phyloP scores from a whole-genome alignment of 2,329 filamentous ascomycete genomes.

The Grosmannia huntii region DNA sequence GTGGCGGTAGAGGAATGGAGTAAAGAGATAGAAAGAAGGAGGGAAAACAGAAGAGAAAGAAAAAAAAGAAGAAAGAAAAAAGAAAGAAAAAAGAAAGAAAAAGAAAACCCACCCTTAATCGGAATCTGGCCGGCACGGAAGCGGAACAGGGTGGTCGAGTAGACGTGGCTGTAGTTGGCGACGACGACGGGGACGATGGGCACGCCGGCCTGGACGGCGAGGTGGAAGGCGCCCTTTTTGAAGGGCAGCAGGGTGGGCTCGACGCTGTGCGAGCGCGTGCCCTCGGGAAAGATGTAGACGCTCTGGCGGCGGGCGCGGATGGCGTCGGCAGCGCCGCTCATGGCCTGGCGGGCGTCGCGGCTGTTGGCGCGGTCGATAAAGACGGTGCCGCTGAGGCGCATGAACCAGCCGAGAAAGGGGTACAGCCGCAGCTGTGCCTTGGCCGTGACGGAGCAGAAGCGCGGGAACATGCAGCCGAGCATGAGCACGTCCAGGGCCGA shows the following conservation, averaged over 20 bases:
- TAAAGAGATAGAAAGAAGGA: not conserved
- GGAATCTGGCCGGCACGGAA: conserved; percentile 62
- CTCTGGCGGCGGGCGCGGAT: conserved; percentile 62
- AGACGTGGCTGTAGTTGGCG: conserved; percentile 65
- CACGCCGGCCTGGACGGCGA: conserved; percentile 86
- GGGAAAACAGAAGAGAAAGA: too few species aligned
- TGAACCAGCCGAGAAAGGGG: conserved; percentile 93
- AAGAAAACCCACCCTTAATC: conserved; percentile 46
- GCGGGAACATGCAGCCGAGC: conserved; percentile 79
- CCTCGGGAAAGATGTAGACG: conserved; percentile 84
- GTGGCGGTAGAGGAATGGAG: not conserved
- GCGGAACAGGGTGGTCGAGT: conserved; percentile 49
- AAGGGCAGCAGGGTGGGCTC: conserved; percentile 80
- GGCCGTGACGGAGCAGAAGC: conserved; percentile 83
- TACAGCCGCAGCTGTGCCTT: conserved; percentile 70
- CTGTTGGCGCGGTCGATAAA: conserved; percentile 90
- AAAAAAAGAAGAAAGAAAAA: not conserved
- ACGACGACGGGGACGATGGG: conserved; percentile 79
- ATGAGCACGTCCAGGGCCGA: conserved; percentile 90
- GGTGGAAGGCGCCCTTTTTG: conserved; percentile 97
- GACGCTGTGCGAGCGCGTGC: conserved; percentile 78
- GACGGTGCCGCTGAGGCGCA: conserved; percentile 72
- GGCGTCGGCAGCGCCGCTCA: conserved; percentile 68
- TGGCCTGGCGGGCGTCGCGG: conserved; percentile 70
- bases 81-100: not conserved